A percentile compares a stretch with the other conserved stretches of the same genome.
Conservation (phyloP, 2,329 filamentous ascomycete genomes). For the Periconia digitata region DNA sequence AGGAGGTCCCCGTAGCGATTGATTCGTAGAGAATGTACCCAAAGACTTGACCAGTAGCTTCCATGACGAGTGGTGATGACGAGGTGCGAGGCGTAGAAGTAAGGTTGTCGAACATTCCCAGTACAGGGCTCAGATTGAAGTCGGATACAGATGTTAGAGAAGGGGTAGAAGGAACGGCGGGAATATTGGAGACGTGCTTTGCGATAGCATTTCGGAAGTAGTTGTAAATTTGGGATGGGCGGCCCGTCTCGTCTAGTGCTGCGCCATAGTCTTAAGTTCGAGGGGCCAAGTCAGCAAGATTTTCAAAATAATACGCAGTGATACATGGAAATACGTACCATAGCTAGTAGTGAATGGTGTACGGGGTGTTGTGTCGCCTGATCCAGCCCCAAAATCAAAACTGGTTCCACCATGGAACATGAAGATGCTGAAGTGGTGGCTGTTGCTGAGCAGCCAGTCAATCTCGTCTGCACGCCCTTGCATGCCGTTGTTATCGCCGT, state of each 20-base stretch:
- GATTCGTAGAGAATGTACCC: conserved; percentile 51
- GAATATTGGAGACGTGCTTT: conserved; percentile 45
- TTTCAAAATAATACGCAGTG: too few relatives aligned
- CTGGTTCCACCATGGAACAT: conserved; percentile 59
- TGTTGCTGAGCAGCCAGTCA: conserved; percentile 25
- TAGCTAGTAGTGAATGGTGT: conserved; percentile 49
- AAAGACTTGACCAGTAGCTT: conserved; percentile 48
- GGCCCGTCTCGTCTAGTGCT: conserved; percentile 54
- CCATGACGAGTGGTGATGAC: conserved; percentile 47
- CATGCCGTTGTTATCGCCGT: too few relatives aligned
- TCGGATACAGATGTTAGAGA: conserved; percentile 38
- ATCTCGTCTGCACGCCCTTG: conserved; percentile 21
- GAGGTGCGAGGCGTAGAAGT: too few relatives aligned
- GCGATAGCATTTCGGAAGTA: conserved; percentile 44
- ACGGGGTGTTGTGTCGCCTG: conserved; percentile 42
- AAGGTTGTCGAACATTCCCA: conserved; percentile 43
- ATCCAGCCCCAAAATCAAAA: conserved; percentile 53
- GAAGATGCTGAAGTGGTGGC: conserved; percentile 50
- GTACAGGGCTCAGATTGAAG: conserved; percentile 43
- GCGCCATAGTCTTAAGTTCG: conserved; percentile 56
- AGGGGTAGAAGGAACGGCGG: conserved; percentile 39
- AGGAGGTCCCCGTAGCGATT: conserved; percentile 19
- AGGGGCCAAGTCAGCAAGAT: too few relatives aligned
- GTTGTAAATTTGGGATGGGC: conserved; percentile 49
- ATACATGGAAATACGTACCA: too few relatives aligned